Conservation (phyloP, 495 filamentous ascomycete species). For the Lepidopterella palustris region DNA sequence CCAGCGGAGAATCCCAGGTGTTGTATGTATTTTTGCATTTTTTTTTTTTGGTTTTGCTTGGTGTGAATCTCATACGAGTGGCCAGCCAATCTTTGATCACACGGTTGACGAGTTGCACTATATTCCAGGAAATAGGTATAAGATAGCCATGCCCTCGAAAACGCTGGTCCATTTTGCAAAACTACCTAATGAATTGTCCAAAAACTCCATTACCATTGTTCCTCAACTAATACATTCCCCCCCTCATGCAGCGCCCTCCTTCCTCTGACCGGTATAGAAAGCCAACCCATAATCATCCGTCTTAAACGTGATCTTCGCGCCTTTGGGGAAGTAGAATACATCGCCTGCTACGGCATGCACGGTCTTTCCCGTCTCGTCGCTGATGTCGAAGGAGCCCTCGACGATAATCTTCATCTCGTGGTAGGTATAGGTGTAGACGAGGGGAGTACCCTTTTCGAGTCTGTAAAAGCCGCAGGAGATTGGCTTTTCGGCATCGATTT, state of each 20-base stretch:
- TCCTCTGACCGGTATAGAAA: slow-evolving; percentile 49
- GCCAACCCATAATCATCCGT: slow-evolving; percentile 64
- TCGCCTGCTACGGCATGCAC: slow-evolving; percentile 63
- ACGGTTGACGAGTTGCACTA: no score
- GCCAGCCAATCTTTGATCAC: no score
- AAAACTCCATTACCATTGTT: not conserved
- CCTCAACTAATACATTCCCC: not conserved
- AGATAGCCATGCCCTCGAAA: no score
- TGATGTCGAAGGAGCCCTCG: slow-evolving; percentile 68
- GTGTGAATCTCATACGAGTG: no score
- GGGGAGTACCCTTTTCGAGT: slow-evolving; percentile 64
- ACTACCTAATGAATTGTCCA: no score
- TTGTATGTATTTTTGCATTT: no score
- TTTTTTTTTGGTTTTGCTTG: no score
- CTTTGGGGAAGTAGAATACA: slow-evolving; percentile 74
- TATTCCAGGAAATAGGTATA: no score
- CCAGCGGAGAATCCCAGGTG: no score
- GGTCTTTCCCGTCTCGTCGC: slow-evolving; percentile 62
- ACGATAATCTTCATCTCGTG: slow-evolving; percentile 78
- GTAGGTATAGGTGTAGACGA: slow-evolving; percentile 70
- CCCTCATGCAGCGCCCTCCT: slow-evolving; percentile 30
- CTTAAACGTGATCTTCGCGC: slow-evolving; percentile 68
- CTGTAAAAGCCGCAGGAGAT: slow-evolving; percentile 68
- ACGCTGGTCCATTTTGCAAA: no score
- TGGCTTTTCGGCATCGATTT: slow-evolving; percentile 53